Base-by-base conservation (phyloP, 352 stramenopile species). In the Phytophthora cryptogea region DNA sequence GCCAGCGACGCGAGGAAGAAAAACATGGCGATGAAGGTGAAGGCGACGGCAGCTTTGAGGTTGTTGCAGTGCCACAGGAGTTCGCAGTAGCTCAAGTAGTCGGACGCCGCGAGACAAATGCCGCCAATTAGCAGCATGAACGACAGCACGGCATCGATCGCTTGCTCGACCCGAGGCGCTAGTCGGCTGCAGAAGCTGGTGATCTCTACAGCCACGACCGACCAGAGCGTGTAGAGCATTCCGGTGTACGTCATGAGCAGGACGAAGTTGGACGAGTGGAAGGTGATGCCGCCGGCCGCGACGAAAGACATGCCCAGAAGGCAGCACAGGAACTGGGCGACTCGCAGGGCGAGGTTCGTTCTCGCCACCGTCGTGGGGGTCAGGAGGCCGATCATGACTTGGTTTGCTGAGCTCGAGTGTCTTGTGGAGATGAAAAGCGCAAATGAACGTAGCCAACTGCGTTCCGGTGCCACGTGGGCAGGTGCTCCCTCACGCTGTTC, bases 171-270 rank as follows among this genome's bases (percentile, higher is more conserved):
- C 10, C 59, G 32, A 3, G 40, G 27, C 17, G 59, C 48, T 8
- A 64, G 26, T 31, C 71, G 75, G 23, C 47, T 44, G 16, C 40
- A 68, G 16, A 61, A 49, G 35, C 60, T 36, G 53, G 76, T 74
- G 27, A 80, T 47, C 49, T 90, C 73, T 17, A 90, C 65, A 5
- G 61, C 70, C 23, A 68, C 46, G 3, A 85, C 5, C 30, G 63
- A 58, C 63, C 68, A 88, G 40, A 88, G 59, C n/a, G 50, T 61
- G 69, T 86, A 89, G 9, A 90, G 52, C 78, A 89, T 78, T 14
- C 70, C 57, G 14, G 77, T 81, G 68, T 88, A 89, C 26, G 68
- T 69, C 60, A 88, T 78, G 46, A 90, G 56, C 16, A 86, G 54
- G 2, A 55, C 66, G 49, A 90, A 90, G 27, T 68, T 86, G 47